A percentile compares a stretch with the other conserved stretches of the same genome.
Conservation (phyloP, 108 stramenopile species). For the Conticribra weissflogii region DNA sequence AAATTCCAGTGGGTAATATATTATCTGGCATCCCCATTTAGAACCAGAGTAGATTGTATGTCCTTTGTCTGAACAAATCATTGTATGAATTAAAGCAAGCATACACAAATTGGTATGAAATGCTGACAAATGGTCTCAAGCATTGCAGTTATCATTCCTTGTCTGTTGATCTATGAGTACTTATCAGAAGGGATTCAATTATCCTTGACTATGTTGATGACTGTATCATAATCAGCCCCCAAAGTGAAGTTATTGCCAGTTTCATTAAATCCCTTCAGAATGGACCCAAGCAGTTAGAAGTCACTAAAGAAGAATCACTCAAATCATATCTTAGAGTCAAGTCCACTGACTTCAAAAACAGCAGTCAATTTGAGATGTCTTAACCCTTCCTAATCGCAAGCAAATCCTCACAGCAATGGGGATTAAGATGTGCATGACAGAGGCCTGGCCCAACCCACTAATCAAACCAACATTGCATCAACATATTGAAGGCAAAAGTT, state of each 20-base stretch:
- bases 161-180: slow-evolving; percentile 18
- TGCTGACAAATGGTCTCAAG: slow-evolving; percentile 8
- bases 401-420: no score
- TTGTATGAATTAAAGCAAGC: slow-evolving; percentile 32
- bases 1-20: slow-evolving; percentile 20
- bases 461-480: no score
- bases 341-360: no score
- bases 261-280: slow-evolving; percentile 3
- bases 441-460: no score
- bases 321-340: slow-evolving; percentile 52
- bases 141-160: slow-evolving; percentile 8
- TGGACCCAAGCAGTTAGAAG: slow-evolving; percentile 10
- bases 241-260: not conserved
- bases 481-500: no score
- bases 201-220: slow-evolving; percentile 34
- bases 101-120: slow-evolving; percentile 10
- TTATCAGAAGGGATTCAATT: slow-evolving; percentile 4
- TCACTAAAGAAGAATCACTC: slow-evolving; percentile 34
- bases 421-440: no score
- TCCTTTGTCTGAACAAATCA: slow-evolving; percentile 4
- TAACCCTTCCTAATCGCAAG: no score
- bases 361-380: no score
- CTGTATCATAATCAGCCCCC: slow-evolving; percentile 12
- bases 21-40: not conserved
- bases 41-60: not conserved